phyloP scores from a whole-genome alignment of 768 basidiomycete species.

The Macrolepiota albuminosa region DNA sequence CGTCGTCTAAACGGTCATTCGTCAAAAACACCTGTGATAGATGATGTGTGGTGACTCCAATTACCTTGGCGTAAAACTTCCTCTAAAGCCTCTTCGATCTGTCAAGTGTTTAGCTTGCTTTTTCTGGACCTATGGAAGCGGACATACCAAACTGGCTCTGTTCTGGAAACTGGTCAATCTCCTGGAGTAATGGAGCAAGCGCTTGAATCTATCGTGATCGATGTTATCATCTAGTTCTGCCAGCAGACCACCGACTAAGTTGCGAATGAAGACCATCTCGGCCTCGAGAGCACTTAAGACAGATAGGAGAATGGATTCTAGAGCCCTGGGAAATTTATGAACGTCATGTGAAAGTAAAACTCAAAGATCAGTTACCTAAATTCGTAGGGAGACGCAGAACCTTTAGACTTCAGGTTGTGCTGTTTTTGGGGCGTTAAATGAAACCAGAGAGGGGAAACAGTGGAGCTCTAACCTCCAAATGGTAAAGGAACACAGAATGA shows the following conservation, averaged over 20 bases:
- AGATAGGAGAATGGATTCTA: conserved; percentile 90
- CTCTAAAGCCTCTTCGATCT: conserved; percentile 89
- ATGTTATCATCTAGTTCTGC: conserved; percentile 95
- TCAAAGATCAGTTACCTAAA: conserved; percentile 53
- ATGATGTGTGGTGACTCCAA: neutral
- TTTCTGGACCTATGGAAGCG: neutral
- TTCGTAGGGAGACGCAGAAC: conserved; percentile 75
- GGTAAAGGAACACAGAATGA: conserved; percentile 84
- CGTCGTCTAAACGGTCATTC: conserved; percentile 64
- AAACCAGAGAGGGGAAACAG: conserved; percentile 2
- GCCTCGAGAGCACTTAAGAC: conserved; percentile 91
- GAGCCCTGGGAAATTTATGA: conserved; percentile 50
- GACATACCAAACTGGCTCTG: conserved; percentile 72
- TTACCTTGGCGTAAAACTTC: conserved; percentile 88
- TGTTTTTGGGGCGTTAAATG: conserved; percentile 23
- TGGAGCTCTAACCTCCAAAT: conserved; percentile 59
- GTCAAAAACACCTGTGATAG: neutral
- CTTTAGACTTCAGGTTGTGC: conserved; percentile 81
- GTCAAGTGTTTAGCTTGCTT: conserved; percentile 9
- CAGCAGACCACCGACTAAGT: conserved; percentile 83
- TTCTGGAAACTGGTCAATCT: conserved; percentile 87
- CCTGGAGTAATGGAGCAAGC: conserved; percentile 88
- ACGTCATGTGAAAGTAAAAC: conserved; percentile 11
- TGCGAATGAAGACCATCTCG: conserved; percentile 92
- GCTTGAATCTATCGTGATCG: conserved; percentile 90